Base-by-base conservation (phyloP, 129 eudicot species). In the Arctium minus region DNA sequence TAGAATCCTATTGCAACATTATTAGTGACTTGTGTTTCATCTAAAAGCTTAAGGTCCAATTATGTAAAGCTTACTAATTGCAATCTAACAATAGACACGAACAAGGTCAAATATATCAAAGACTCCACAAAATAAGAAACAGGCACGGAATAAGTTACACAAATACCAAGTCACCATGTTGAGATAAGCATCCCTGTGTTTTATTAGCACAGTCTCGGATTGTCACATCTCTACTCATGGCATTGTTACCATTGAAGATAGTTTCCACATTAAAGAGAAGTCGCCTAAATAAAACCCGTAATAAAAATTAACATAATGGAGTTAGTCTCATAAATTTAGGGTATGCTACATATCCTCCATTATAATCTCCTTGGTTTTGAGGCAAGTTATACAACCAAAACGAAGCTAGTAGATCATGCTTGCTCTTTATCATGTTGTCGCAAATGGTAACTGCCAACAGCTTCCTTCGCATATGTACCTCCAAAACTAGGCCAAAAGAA, bases 331-430 rank as follows among this genome's bases (percentile, higher is more conserved):
- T 22, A 67, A 44, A 9, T 17, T 33, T 68, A 13, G 18, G 79
- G 69, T 77, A 77, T 3, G 39, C 72, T 53, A 36, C 35, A 64
- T 67, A 37, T 37, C 62, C 37, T 64, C 64, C 56, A 62, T 78
- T 36, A 7, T 60, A 77, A 22, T 77, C 7, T 22, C 31, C 27
- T 71, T 7, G 2, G 22, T 48, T 74, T 27, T 67, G 37, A 65
- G 40, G 31, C 39, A 75, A 64, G 56, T 73, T 75, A 75, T 67
- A 64, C 22, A 29, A 38, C n/a, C 40, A 67, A 75, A 48, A 69
- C n/a, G 62, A 82, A 48, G 81, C 77, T 76, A 69, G 62, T 32
- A 32, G 11, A 69, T 76, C 71, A 82, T 82, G 60, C 40, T 76
- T 82, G 70, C 5, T 48, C 39, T 76, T 46, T 44, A 48, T 71